Percentiles rank a stretch among this genome's conserved stretches.
Conservation (phyloP, 768 basidiomycete species). For the Erythrobasidium yunnanense region DNA sequence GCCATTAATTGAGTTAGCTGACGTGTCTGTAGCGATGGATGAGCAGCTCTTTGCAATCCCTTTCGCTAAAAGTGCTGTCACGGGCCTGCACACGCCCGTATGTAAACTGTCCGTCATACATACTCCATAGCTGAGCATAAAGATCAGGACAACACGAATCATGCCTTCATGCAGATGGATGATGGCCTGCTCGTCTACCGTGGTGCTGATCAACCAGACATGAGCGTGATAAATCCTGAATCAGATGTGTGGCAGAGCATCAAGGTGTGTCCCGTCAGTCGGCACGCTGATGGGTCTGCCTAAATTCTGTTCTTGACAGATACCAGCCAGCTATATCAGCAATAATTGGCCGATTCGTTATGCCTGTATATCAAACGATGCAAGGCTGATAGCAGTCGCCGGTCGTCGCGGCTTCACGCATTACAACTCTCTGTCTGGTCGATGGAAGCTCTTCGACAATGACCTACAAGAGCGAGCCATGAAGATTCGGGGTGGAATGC, state of each 20-base stretch:
- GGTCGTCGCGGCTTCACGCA: constrained; percentile 82
- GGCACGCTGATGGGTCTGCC: background rate
- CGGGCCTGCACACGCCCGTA: constrained; percentile 81
- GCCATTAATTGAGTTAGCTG: background rate
- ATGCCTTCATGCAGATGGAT: constrained; percentile 90
- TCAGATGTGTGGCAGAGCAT: constrained; percentile 97
- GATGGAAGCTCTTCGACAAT: constrained; percentile 83
- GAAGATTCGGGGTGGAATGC: constrained; percentile 71
- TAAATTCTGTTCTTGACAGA: constrained; percentile 45
- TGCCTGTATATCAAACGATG: constrained; percentile 79
- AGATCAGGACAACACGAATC: constrained; percentile 70
- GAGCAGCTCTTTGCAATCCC: constrained; percentile 74
- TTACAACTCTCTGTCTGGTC: constrained; percentile 83
- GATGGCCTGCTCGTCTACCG: constrained; percentile 86
- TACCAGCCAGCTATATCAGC: constrained; percentile 76
- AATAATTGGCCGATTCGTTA: constrained; percentile 90
- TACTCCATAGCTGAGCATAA: background rate
- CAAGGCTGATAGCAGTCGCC: constrained; percentile 80
- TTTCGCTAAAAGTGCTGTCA: constrained; percentile 88
- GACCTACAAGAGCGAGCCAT: constrained; percentile 78
- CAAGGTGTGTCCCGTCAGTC: constrained; percentile 49
- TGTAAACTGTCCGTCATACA: constrained; percentile 37
- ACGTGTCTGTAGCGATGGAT: constrained; percentile 33
- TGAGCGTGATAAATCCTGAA: constrained; percentile 95
- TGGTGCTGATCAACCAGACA: constrained; percentile 92